phyloP scores from a whole-genome alignment of 495 filamentous ascomycete genomes.

The Penicillium egyptiacum region DNA sequence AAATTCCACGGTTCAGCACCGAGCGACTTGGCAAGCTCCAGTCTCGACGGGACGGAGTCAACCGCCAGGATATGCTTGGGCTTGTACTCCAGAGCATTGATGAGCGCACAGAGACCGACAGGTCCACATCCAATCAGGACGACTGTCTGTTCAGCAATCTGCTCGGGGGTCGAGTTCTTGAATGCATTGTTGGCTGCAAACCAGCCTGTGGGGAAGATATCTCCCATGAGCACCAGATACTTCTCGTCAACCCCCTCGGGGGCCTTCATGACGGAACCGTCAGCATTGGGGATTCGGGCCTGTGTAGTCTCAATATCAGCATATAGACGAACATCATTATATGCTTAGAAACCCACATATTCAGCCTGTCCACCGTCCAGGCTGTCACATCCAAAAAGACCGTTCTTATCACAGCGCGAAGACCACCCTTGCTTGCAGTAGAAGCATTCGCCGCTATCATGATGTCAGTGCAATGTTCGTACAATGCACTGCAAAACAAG shows the following conservation, averaged over 20 bases:
- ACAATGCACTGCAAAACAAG: neutral
- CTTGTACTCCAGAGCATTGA: slow-evolving; percentile 76
- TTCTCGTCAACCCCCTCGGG: slow-evolving; percentile 74
- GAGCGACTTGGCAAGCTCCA: slow-evolving; percentile 72
- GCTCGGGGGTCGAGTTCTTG: slow-evolving; percentile 58
- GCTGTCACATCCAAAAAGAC: slow-evolving; percentile 70
- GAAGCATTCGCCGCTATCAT: slow-evolving; percentile 72
- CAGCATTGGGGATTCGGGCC: slow-evolving; percentile 80
- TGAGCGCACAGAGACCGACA: slow-evolving; percentile 82
- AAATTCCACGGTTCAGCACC: slow-evolving; percentile 91
- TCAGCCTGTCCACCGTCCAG: slow-evolving; percentile 91
- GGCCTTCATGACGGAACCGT: slow-evolving; percentile 76
- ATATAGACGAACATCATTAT: neutral
- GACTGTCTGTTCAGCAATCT: slow-evolving; percentile 68
- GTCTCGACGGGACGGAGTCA: slow-evolving; percentile 74
- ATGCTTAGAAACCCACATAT: slow-evolving; percentile 51
- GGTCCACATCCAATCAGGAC: slow-evolving; percentile 89
- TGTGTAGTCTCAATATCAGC: slow-evolving; percentile 18
- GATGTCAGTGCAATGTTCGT: slow-evolving; percentile 10
- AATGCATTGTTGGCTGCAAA: slow-evolving; percentile 88
- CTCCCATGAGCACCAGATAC: slow-evolving; percentile 67
- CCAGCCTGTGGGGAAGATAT: slow-evolving; percentile 76
- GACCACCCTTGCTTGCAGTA: slow-evolving; percentile 84
- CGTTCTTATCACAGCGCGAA: slow-evolving; percentile 73
- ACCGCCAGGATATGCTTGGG: slow-evolving; percentile 84